Conservation (phyloP, 257 asterid species). For the Mitragyna speciosa region DNA sequence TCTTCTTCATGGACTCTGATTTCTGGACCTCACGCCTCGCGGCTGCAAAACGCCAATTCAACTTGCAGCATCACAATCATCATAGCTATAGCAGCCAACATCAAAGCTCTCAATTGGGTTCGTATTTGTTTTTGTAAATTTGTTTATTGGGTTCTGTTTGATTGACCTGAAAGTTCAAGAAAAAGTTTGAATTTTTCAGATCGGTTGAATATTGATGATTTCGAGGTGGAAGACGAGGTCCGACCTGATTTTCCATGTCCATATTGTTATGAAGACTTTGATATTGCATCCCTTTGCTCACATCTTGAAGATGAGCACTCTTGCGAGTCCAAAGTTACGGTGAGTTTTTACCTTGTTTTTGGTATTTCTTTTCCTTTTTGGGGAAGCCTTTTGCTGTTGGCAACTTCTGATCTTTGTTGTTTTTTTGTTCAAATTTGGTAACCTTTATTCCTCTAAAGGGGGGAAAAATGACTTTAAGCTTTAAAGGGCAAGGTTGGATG, state of each 20-base stretch:
- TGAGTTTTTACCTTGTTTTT: slow-evolving; percentile 37
- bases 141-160: slow-evolving; percentile 1
- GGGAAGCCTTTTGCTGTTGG: slow-evolving; percentile 9
- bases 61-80: slow-evolving; percentile 49
- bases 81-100: slow-evolving; percentile 21
- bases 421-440: background rate
- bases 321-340: slow-evolving; percentile 67
- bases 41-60: slow-evolving; percentile 76
- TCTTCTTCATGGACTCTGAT: slow-evolving; percentile 65
- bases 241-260: slow-evolving; percentile 78
- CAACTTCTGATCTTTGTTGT: slow-evolving; percentile 19
- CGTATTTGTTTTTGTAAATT: slow-evolving; percentile 2
- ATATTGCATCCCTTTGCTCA: slow-evolving; percentile 70
- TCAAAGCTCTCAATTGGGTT: slow-evolving; percentile 60
- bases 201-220: slow-evolving; percentile 60
- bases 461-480: background rate
- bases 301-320: slow-evolving; percentile 83
- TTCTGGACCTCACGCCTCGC: slow-evolving; percentile 75
- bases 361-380: background rate
- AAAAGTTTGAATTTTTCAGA: slow-evolving; percentile 34
- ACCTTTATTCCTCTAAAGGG: background rate
- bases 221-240: slow-evolving; percentile 75
- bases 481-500: background rate
- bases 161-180: background rate
- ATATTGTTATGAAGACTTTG: slow-evolving; percentile 80